Conservation (phyloP, 208 protist genomes). For the Ichthyophonus hoferi region DNA sequence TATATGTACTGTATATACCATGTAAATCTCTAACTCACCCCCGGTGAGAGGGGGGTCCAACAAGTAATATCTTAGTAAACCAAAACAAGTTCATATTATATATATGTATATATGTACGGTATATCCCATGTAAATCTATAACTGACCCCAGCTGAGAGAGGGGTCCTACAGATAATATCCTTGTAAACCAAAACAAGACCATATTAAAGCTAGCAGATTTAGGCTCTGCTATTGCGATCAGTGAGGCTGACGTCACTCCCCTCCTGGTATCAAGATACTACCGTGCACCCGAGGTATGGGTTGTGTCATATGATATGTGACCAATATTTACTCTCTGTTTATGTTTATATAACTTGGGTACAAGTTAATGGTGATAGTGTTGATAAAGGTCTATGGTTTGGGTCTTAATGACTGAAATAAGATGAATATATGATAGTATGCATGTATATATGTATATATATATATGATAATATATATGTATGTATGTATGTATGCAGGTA, state of each 20-base stretch:
- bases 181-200: slow-evolving; percentile 59
- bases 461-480: slow-evolving; percentile 9
- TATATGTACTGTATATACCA: not conserved
- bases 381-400: too few species aligned
- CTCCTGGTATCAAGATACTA: slow-evolving; percentile 72
- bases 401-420: too few species aligned
- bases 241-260: slow-evolving; percentile 66
- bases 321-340: not conserved
- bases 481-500: not conserved
- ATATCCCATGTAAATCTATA: too few species aligned
- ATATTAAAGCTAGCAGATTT: slow-evolving; percentile 72
- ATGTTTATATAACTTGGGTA: not conserved
- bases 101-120: too few species aligned
- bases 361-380: too few species aligned
- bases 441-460: slow-evolving; percentile 50
- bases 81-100: too few species aligned
- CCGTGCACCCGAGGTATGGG: slow-evolving; percentile 69
- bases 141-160: too few species aligned
- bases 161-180: slow-evolving; percentile 36
- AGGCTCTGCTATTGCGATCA: slow-evolving; percentile 56
- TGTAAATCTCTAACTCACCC: too few species aligned
- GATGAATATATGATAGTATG: not conserved
- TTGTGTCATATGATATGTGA: not conserved
- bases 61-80: too few species aligned
- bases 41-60: too few species aligned